A percentile compares a stretch with the other conserved stretches of the same genome.
These are phyloP conservation scores for Hypomontagnella submonticulosa DNA, from an alignment of 495 filamentous ascomycete genomes.

Conservation along the genomic window DNA sequence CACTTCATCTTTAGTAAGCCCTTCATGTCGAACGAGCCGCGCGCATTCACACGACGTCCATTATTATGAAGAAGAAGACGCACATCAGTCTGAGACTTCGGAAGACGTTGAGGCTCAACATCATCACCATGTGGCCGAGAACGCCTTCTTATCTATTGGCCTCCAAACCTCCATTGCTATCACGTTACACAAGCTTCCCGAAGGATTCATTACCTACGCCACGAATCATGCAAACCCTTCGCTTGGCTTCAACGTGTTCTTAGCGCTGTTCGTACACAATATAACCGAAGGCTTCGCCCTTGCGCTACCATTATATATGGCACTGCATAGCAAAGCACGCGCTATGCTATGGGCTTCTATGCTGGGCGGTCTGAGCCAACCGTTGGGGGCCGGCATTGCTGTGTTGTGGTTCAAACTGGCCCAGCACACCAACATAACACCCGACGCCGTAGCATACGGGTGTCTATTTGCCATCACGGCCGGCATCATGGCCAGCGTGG, in stretches of 20 bases:
- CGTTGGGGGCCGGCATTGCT: slow-evolving; percentile 84
- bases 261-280: slow-evolving; percentile 97
- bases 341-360: slow-evolving; percentile 87
- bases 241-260: slow-evolving; percentile 89
- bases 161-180: slow-evolving; percentile 95
- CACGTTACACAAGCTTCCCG: slow-evolving; percentile 94
- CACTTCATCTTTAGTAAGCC: slow-evolving; percentile 36
- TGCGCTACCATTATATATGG: slow-evolving; percentile 90
- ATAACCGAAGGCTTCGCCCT: slow-evolving; percentile 97
- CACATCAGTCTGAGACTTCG: slow-evolving; percentile 45
- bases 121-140: slow-evolving; percentile 96
- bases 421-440: slow-evolving; percentile 59
- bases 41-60: slow-evolving; percentile 46
- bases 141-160: slow-evolving; percentile 91
- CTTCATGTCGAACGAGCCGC: slow-evolving; percentile 44
- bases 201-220: slow-evolving; percentile 98
- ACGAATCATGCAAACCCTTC: slow-evolving; percentile 94
- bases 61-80: slow-evolving; percentile 39
- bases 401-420: slow-evolving; percentile 81
- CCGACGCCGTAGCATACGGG: slow-evolving; percentile 81
- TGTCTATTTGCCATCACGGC: slow-evolving; percentile 89
- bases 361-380: slow-evolving; percentile 87
- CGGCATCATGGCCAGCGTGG: slow-evolving; percentile 94
- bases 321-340: slow-evolving; percentile 75
- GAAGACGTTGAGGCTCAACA: slow-evolving; percentile 67